Base-by-base conservation (phyloP, 176 grass and related monocot genomes). In the Juncus effusus region DNA sequence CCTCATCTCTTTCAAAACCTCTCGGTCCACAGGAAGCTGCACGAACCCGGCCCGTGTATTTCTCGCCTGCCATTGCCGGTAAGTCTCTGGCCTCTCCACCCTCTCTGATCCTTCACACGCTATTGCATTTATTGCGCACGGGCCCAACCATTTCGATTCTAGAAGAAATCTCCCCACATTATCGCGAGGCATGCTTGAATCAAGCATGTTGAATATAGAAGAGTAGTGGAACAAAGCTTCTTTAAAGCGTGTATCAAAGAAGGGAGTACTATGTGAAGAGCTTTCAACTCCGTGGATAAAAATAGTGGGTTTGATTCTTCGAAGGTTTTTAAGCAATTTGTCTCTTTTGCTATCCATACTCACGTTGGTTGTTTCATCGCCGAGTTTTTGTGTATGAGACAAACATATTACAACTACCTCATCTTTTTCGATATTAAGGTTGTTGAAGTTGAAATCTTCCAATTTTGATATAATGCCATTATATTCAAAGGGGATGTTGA, bases 401-500 rank as follows among this genome's bases (percentile, higher is more conserved):
- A 79, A 70, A 37, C 73, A 70, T 54, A 78, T 73, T 0, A 82
- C 60, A 0, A 86, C 51, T 16, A 72, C 64, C 42, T 86, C 84
- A 75, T 75, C 79, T 41, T 79, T 38, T 2, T 61, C 64, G 38
- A 82, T 79, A 19, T 66, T 64, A 38, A 82, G 70, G 54, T 86
- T 74, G 37, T 86, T 59, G 3, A 72, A 50, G 13, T n/a, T 53
- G 47, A 86, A 78, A 3, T 28, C 74, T 65, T 86, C 84, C 79
- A 57, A 86, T 13, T 70, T 72, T 15, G 64, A 79, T 28, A 70
- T 54, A 49, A 86, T 82, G 13, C 57, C 74, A 9, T 52, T 54
- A 49, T 83, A 94, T 55, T 88, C 73, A 28, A 94, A 85, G 28
- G 81, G 85, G 7, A 94, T 55, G 45, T 78, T 63, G 9, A 94